Percentiles rank a stretch among this genome's conserved stretches.
These are phyloP conservation scores for Apiotrichum mycotoxinovorans DNA, from an alignment of 1,284 basidiomycete genomes.

Conservation along the genomic window DNA sequence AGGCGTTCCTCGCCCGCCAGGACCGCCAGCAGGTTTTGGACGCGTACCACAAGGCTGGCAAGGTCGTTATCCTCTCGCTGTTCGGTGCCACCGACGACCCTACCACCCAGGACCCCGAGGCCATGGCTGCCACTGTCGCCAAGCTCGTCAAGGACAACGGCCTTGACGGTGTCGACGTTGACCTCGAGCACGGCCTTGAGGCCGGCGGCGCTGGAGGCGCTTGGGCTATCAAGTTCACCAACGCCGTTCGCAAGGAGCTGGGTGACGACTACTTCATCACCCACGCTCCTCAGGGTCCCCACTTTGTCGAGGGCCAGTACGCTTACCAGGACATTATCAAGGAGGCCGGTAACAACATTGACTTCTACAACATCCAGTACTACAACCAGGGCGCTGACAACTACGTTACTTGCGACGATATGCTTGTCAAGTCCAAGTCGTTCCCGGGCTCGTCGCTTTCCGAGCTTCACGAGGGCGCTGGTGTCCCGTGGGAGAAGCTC, in stretches of 20 bases:
- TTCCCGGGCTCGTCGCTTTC: constrained; percentile 32
- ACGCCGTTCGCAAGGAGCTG: constrained; percentile 30
- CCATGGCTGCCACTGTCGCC: constrained; percentile 28
- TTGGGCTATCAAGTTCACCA: background rate
- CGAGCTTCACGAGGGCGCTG: constrained; percentile 36
- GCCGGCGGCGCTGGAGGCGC: background rate
- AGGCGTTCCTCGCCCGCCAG: background rate
- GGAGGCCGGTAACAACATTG: constrained; percentile 37
- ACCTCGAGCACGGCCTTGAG: constrained; percentile 20
- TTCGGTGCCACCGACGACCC: constrained; percentile 21
- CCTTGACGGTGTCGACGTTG: constrained; percentile 55
- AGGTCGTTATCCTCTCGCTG: constrained; percentile 14
- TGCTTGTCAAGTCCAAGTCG: background rate
- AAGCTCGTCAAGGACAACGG: constrained; percentile 48
- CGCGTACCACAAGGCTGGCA: constrained; percentile 49
- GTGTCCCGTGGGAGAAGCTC: constrained; percentile 45
- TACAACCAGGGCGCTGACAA: constrained; percentile 45
- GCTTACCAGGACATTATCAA: constrained; percentile 39
- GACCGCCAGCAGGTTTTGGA: constrained; percentile 23
- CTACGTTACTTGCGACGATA: constrained; percentile 17
- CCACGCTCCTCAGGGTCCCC: constrained; percentile 23
- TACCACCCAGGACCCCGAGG: constrained; percentile 10
- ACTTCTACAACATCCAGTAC: constrained; percentile 49
- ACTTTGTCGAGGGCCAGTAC: constrained; percentile 39
- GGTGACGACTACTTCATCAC: constrained; percentile 46